Percentiles rank a stretch among this genome's conserved stretches.
Evolutionary conservation across 2,329 filamentous ascomycete genomes (phyloP).

Genomic region (Fusarium abutilonis): DNA sequence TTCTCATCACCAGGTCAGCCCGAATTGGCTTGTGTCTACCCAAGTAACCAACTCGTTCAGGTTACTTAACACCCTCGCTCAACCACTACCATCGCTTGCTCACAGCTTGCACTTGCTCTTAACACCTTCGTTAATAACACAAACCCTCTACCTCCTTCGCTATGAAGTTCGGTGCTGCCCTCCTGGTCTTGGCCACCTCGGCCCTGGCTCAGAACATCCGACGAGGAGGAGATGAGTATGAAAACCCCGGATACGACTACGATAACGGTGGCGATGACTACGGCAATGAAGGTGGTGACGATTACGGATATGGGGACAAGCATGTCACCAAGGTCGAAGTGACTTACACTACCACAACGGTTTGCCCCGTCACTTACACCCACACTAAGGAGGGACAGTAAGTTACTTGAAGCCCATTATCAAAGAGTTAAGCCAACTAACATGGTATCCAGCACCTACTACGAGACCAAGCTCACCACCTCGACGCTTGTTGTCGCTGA

Average conservation of each 20-base stretch:
- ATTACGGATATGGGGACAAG: conserved; percentile 13
- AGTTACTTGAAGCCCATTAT: conserved; percentile 37
- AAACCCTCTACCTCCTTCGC: conserved; percentile 20
- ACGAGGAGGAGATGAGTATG: conserved; percentile 36
- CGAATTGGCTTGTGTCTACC: conserved; percentile 21
- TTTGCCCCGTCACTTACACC: conserved; percentile 59
- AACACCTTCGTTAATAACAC: conserved; percentile 32
- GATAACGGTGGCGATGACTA: conserved; percentile 11
- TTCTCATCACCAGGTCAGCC: conserved; percentile 24
- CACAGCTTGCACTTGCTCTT: conserved; percentile 33
- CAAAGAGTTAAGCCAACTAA: conserved; percentile 22
- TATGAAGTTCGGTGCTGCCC: conserved; percentile 43
- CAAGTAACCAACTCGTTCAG: conserved; percentile 47
- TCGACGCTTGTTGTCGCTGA: conserved; percentile 56
- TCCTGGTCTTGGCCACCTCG: conserved; percentile 42
- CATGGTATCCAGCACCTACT: conserved; percentile 50
- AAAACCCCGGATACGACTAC: conserved; percentile 16
- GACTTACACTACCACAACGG: conserved; percentile 56
- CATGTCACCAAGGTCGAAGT: conserved; percentile 38
- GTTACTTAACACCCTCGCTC: conserved; percentile 46
- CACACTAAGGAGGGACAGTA: conserved; percentile 54
- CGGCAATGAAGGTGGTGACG: neutral
- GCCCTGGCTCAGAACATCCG: conserved; percentile 39
- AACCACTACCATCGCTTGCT: conserved; percentile 34
- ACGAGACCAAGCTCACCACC: conserved; percentile 55